Percentiles rank a stretch among this genome's conserved stretches.
Evolutionary conservation across 1,284 basidiomycete species (phyloP).

Genomic region (Acaromyces ingoldii): DNA sequence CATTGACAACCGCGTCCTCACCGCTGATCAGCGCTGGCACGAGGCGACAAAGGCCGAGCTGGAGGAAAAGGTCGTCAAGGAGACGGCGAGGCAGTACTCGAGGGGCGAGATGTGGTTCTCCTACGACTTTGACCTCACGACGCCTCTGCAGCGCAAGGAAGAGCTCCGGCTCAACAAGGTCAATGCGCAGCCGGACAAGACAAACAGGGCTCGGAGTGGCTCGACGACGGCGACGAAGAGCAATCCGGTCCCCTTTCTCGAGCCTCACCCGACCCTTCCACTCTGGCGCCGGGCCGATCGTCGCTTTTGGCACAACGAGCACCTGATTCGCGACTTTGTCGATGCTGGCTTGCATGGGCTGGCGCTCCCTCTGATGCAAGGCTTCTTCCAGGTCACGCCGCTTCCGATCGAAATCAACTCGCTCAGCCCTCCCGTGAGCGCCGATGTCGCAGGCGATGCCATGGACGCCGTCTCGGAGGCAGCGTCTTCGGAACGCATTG

Average conservation of each 20-base stretch:
- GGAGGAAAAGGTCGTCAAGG: conserved; percentile 41
- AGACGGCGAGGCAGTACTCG: conserved; percentile 34
- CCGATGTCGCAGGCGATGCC: conserved; percentile 8
- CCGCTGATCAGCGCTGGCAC: conserved; percentile 27
- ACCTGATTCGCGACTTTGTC: conserved; percentile 63
- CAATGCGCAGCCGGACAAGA: neutral
- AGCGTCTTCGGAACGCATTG: neutral
- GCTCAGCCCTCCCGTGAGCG: neutral
- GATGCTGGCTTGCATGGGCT: conserved; percentile 62
- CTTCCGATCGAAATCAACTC: conserved; percentile 16
- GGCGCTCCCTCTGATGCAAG: conserved; percentile 81
- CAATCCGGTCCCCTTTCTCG: conserved; percentile 58
- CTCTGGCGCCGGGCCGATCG: conserved; percentile 76
- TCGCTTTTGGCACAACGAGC: conserved; percentile 86
- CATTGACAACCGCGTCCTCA: neutral
- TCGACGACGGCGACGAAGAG: neutral
- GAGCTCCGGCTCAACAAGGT: conserved; percentile 8
- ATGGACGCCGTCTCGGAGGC: conserved; percentile 13
- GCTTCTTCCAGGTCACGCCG: conserved; percentile 63
- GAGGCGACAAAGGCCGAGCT: conserved; percentile 39
- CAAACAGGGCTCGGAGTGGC: neutral
- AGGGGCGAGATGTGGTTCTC: conserved; percentile 50
- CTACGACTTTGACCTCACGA: conserved; percentile 57
- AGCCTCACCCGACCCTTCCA: conserved; percentile 67
- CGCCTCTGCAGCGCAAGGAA: conserved; percentile 55